These are phyloP conservation scores for Pythium volutum DNA, from an alignment of 352 stramenopile genomes.

Conservation along the genomic window DNA sequence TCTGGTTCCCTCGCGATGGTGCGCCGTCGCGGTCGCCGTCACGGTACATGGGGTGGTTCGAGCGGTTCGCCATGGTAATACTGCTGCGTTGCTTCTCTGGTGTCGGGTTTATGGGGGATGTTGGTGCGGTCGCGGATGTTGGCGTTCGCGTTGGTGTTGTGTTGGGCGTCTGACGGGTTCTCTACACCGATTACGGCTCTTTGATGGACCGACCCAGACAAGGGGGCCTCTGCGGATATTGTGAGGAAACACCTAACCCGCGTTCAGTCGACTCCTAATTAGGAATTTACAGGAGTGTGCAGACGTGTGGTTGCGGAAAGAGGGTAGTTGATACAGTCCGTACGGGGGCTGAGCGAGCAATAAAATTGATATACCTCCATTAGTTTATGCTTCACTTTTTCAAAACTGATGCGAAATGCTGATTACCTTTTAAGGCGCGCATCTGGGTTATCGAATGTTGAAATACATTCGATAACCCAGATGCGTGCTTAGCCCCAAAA, in stretches of 20 bases:
- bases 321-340: conserved; percentile 1
- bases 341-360: too few species aligned
- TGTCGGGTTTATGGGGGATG: neutral
- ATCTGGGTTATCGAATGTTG: too few species aligned
- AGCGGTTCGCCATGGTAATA: conserved; percentile 22
- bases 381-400: too few species aligned
- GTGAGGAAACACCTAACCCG: conserved; percentile 7
- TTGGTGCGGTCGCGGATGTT: neutral
- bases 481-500: too few species aligned
- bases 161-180: neutral
- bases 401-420: too few species aligned
- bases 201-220: conserved; percentile 6
- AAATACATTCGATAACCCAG: too few species aligned
- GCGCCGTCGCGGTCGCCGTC: conserved; percentile 20
- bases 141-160: neutral
- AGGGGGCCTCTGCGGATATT: neutral
- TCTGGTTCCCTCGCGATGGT: neutral
- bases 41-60: conserved; percentile 42
- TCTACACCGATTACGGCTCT: conserved; percentile 1
- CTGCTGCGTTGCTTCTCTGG: neutral
- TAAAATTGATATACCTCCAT: too few species aligned
- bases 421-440: too few species aligned
- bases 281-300: neutral
- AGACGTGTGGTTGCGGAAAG: neutral
- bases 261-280: neutral